These are phyloP conservation scores for Lyophyllum semitale DNA, from an alignment of 768 basidiomycete genomes.

Conservation along the genomic window DNA sequence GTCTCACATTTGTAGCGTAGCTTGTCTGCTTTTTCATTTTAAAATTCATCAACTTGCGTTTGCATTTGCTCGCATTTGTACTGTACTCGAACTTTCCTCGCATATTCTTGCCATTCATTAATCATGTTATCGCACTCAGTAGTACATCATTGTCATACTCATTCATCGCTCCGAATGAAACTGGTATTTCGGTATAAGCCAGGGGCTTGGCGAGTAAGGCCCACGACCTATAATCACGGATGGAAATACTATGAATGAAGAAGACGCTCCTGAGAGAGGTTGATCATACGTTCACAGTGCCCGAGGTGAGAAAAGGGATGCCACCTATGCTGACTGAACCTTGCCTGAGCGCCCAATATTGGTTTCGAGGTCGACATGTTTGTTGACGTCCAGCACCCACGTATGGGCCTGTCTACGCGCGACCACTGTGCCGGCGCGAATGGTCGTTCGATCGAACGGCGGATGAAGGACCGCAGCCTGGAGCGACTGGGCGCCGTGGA, in stretches of 20 bases:
- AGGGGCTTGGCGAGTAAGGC: no score
- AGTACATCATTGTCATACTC: not conserved
- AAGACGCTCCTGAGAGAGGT: not conserved
- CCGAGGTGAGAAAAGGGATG: not conserved
- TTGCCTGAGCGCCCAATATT: not conserved
- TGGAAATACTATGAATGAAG: not conserved
- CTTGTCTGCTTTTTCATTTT: not conserved
- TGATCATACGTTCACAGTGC: not conserved
- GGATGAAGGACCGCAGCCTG: slow-evolving; percentile 54
- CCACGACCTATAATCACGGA: not conserved
- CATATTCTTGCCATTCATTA: not conserved
- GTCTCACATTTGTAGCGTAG: slow-evolving; percentile 10
- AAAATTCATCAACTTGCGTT: slow-evolving; percentile 1
- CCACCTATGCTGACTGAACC: not conserved
- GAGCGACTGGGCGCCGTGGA: slow-evolving; percentile 48
- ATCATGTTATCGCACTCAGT: not conserved
- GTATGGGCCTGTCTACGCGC: slow-evolving; percentile 34
- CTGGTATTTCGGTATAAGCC: not conserved
- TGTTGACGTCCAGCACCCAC: slow-evolving; percentile 30
- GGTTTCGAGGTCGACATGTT: not conserved
- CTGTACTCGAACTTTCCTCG: not conserved
- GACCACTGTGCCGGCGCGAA: slow-evolving; percentile 46
- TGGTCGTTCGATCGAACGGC: slow-evolving; percentile 49
- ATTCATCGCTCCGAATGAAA: not conserved
- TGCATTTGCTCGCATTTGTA: slow-evolving; percentile 1